Percentiles rank a stretch among this genome's conserved stretches.
These are phyloP conservation scores for Starmera amethionina DNA, from an alignment of 805 yeast genomes.

Conservation along the genomic window DNA sequence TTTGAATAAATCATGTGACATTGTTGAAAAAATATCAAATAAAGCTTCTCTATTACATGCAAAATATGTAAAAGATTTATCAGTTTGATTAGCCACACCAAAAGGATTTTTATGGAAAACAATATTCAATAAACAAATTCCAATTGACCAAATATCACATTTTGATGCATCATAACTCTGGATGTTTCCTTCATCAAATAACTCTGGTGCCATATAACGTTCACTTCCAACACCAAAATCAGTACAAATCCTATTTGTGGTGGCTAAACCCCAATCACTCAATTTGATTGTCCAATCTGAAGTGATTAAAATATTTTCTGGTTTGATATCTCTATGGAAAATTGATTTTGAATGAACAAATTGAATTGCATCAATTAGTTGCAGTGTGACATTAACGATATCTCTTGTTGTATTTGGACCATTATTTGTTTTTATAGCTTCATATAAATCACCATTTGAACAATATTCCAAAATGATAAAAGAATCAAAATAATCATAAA, in stretches of 20 bases:
- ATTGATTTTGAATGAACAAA: slow-evolving; percentile 65
- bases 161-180: slow-evolving; percentile 68
- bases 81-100: slow-evolving; percentile 68
- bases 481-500: slow-evolving; percentile 58
- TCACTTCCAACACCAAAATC: slow-evolving; percentile 87
- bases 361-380: slow-evolving; percentile 61
- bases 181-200: slow-evolving; percentile 49
- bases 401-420: slow-evolving; percentile 45
- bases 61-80: slow-evolving; percentile 76
- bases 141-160: slow-evolving; percentile 85
- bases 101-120: slow-evolving; percentile 89
- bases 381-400: slow-evolving; percentile 46
- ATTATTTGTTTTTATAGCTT: slow-evolving; percentile 51
- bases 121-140: slow-evolving; percentile 70
- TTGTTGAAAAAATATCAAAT: slow-evolving; percentile 83
- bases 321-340: slow-evolving; percentile 77
- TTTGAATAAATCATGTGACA: slow-evolving; percentile 81
- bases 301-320: slow-evolving; percentile 60
- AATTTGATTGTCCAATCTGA: slow-evolving; percentile 47
- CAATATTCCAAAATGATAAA: slow-evolving; percentile 73
- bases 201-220: slow-evolving; percentile 92
- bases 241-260: slow-evolving; percentile 38
- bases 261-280: slow-evolving; percentile 72
- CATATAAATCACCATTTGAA: slow-evolving; percentile 79
- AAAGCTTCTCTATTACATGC: slow-evolving; percentile 82